Conservation (phyloP, 2,329 filamentous ascomycete species). For the Pyrenochaeta sp. region DNA sequence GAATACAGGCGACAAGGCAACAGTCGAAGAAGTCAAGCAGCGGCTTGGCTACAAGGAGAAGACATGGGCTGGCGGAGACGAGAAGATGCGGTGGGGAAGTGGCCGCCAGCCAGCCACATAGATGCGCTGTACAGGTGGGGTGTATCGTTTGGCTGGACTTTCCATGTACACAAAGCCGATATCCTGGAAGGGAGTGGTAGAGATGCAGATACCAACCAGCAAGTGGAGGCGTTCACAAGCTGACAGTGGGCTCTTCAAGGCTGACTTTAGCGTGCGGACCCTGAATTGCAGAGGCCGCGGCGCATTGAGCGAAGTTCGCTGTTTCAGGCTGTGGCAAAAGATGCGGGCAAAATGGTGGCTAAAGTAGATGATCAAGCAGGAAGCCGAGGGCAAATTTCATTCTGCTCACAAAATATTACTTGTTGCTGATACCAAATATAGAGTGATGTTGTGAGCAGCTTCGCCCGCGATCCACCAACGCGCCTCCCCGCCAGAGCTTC, state of each 20-base stretch:
- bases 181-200: constrained; percentile 8
- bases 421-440: constrained; percentile 28
- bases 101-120: constrained; percentile 32
- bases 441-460: constrained; percentile 17
- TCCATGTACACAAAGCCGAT: constrained; percentile 1
- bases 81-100: constrained; percentile 80
- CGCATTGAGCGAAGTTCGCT: not conserved
- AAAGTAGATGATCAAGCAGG: constrained; percentile 1
- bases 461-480: constrained; percentile 12
- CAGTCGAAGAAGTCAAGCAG: constrained; percentile 83
- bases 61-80: constrained; percentile 83
- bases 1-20: constrained; percentile 86
- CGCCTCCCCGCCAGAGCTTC: constrained; percentile 10
- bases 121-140: constrained; percentile 8
- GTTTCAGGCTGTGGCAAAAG: constrained; percentile 12
- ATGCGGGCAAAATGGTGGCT: not conserved
- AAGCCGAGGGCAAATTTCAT: not conserved
- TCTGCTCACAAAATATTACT: not conserved
- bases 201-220: constrained; percentile 20
- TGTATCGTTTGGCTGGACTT: constrained; percentile 10
- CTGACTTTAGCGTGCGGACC: constrained; percentile 24
- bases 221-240: constrained; percentile 25
- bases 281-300: constrained; percentile 10
- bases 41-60: constrained; percentile 87
- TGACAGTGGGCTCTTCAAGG: constrained; percentile 25